These are phyloP conservation scores for Benincasa hispida DNA, from an alignment of 306 rosid species.

Conservation along the genomic window DNA sequence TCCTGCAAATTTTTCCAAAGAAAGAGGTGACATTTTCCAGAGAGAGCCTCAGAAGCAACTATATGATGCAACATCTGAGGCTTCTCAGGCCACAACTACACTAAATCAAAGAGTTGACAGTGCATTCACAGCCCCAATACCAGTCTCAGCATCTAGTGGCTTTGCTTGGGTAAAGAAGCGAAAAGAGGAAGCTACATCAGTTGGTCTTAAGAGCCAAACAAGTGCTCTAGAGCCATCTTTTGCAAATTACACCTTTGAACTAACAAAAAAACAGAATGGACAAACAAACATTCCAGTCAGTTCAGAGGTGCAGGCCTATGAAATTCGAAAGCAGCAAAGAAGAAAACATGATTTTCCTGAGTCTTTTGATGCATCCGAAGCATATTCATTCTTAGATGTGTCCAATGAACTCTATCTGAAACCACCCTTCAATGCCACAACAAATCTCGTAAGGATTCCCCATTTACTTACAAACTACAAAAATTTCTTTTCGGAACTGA, in stretches of 20 bases:
- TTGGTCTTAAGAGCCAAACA: constrained; percentile 70
- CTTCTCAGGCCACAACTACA: constrained; percentile 4
- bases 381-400: constrained; percentile 13
- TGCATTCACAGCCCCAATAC: constrained; percentile 37
- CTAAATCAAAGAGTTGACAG: constrained; percentile 21
- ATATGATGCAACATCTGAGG: constrained; percentile 42
- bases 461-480: neutral
- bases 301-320: constrained; percentile 7
- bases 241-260: constrained; percentile 45
- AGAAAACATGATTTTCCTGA: constrained; percentile 13
- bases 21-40: constrained; percentile 20
- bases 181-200: constrained; percentile 53
- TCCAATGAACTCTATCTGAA: constrained; percentile 20
- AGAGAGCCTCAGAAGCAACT: constrained; percentile 26
- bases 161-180: constrained; percentile 59
- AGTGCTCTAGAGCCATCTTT: constrained; percentile 72
- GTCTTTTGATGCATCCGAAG: constrained; percentile 42
- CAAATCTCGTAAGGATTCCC: constrained; percentile 22
- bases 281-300: constrained; percentile 15
- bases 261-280: constrained; percentile 19
- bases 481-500: neutral
- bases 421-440: constrained; percentile 11
- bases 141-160: constrained; percentile 42
- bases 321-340: constrained; percentile 18
- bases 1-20: constrained; percentile 14